A percentile compares a stretch with the other conserved stretches of the same genome.
Evolutionary conservation across 1,284 basidiomycete species (phyloP).

Genomic region (Melampsora americana): DNA sequence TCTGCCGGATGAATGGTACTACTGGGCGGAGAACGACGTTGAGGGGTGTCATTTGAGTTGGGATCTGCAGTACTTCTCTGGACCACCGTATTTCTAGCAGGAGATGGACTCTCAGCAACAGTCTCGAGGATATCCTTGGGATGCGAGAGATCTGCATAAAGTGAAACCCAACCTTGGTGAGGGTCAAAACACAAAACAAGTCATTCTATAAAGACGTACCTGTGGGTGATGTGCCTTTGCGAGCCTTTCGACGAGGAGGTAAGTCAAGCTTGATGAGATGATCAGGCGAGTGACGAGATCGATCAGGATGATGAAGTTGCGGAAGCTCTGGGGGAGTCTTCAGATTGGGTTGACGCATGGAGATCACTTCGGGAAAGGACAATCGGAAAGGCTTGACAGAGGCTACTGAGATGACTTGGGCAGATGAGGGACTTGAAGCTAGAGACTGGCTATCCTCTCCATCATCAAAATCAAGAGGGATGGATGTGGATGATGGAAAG

Average conservation of each 20-base stretch:
- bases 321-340: not conserved
- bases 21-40: not conserved
- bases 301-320: not conserved
- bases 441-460: not conserved
- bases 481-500: not conserved
- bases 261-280: not conserved
- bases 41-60: not conserved
- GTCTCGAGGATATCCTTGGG: not conserved
- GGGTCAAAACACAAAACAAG: not conserved
- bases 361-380: not conserved
- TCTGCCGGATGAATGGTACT: not conserved
- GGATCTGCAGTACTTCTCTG: not conserved
- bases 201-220: not conserved
- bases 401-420: not conserved
- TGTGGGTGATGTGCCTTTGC: not conserved
- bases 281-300: not conserved
- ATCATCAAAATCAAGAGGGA: not conserved
- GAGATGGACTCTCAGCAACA: not conserved
- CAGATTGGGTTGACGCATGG: no score
- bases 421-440: not conserved
- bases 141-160: not conserved
- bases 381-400: not conserved
- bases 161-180: not conserved
- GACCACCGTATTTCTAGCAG: not conserved
- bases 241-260: constrained; percentile 1